Evolutionary conservation across 2,329 filamentous ascomycete genomes (phyloP).

Genomic region (Xylariaceae sp.): DNA sequence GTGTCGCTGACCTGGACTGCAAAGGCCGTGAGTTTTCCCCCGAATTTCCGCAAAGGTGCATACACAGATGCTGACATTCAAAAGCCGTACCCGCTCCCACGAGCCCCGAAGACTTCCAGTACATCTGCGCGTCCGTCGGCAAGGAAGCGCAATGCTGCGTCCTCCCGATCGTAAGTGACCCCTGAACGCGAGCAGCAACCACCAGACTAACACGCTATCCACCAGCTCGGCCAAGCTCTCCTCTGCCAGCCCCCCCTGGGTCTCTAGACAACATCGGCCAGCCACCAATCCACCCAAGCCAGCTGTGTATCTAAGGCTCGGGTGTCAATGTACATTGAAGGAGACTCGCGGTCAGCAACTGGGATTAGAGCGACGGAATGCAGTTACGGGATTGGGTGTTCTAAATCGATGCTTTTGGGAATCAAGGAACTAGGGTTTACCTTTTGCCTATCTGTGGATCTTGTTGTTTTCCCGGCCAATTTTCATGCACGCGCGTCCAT

Average conservation of each 20-base stretch:
- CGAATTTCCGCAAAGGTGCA: neutral
- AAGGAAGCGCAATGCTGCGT: constrained; percentile 51
- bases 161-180: constrained; percentile 40
- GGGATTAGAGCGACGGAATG: too few relatives aligned
- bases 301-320: neutral
- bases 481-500: too few relatives aligned
- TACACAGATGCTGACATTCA: neutral
- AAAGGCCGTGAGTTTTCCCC: constrained; percentile 34
- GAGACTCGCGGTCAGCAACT: neutral
- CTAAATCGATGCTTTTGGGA: neutral
- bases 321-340: neutral
- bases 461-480: too few relatives aligned
- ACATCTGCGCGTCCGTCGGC: constrained; percentile 40
- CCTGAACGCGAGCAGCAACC: neutral
- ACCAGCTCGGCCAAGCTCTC: constrained; percentile 31
- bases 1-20: constrained; percentile 44
- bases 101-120: constrained; percentile 41
- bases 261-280: constrained; percentile 18
- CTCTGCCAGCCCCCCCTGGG: constrained; percentile 35
- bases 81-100: constrained; percentile 37
- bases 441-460: too few relatives aligned
- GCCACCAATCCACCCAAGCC: neutral
- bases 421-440: too few relatives aligned
- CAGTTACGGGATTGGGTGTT: too few relatives aligned
- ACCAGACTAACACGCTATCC: neutral